A percentile compares a stretch with the other conserved stretches of the same genome.
These are phyloP conservation scores for Boletus rufocinnamomeus DNA, from an alignment of 768 basidiomycete genomes.

Conservation along the genomic window DNA sequence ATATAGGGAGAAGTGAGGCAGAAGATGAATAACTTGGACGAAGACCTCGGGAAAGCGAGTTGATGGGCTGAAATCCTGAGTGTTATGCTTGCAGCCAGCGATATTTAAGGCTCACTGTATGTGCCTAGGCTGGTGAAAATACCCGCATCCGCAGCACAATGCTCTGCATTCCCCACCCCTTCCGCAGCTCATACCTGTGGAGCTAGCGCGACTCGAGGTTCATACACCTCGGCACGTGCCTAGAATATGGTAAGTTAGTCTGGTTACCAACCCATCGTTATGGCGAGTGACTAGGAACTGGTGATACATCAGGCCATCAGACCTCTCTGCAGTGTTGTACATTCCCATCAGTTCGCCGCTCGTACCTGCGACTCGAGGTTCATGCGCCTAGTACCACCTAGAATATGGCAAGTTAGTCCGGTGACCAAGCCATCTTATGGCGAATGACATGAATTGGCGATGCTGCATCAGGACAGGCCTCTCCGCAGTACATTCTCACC, in stretches of 20 bases:
- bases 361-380: too few relatives aligned
- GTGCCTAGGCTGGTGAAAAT: neutral
- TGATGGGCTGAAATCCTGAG: neutral
- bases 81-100: neutral
- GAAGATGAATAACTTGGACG: neutral
- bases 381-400: neutral
- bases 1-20: neutral
- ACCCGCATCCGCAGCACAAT: neutral
- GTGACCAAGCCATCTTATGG: too few relatives aligned
- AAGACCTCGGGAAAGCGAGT: neutral
- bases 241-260: neutral
- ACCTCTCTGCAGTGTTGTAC: neutral
- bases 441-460: neutral
- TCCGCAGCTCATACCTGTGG: neutral
- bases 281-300: too few relatives aligned
- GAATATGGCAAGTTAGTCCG: too few relatives aligned
- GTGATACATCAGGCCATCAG: too few relatives aligned
- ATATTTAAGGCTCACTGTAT: neutral
- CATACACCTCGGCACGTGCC: neutral
- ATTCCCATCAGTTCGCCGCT: neutral
- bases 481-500: too few relatives aligned
- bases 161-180: neutral
- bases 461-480: too few relatives aligned
- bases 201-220: neutral
- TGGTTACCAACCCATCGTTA: neutral